Evolutionary conservation across 1,139 yeast species (phyloP).

Genomic region (Candida frijolesensis): DNA sequence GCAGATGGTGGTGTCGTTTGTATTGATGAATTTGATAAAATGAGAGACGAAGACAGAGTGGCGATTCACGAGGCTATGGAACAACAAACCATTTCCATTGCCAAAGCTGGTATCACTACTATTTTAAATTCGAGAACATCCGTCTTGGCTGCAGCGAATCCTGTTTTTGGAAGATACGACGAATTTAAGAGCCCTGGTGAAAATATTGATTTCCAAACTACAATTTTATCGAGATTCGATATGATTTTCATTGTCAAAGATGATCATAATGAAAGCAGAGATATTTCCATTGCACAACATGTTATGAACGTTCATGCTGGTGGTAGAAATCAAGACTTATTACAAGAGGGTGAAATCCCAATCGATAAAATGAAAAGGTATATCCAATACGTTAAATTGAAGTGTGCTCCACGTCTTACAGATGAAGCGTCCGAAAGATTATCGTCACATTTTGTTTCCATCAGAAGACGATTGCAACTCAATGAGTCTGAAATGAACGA

Average conservation of each 20-base stretch:
- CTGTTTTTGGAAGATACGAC: slow-evolving; percentile 94
- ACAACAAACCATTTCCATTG: slow-evolving; percentile 98
- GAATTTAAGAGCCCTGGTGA: slow-evolving; percentile 97
- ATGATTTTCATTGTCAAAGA: slow-evolving; percentile 98
- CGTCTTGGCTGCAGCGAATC: slow-evolving; percentile 97
- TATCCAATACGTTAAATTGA: slow-evolving; percentile 83
- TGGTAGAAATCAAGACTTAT: slow-evolving; percentile 51
- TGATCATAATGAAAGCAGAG: slow-evolving; percentile 86
- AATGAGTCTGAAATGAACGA: slow-evolving; percentile 83
- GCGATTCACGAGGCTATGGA: slow-evolving; percentile 99
- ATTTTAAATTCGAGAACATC: slow-evolving; percentile 93
- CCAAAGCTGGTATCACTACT: slow-evolving; percentile 98
- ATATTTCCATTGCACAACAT: slow-evolving; percentile 88
- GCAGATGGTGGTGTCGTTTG: slow-evolving; percentile 99
- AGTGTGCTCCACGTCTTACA: slow-evolving; percentile 91
- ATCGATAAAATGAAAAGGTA: slow-evolving; percentile 89
- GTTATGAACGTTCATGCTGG: slow-evolving; percentile 96
- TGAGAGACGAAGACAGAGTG: slow-evolving; percentile 98
- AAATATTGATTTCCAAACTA: slow-evolving; percentile 95
- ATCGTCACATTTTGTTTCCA: slow-evolving; percentile 92
- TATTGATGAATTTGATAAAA: slow-evolving; percentile 98
- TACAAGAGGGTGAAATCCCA: slow-evolving; percentile 81
- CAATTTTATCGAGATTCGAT: slow-evolving; percentile 95
- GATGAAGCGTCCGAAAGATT: slow-evolving; percentile 89
- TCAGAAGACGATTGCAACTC: slow-evolving; percentile 79